Base-by-base conservation (phyloP, 805 yeast species). In the Blastobotrys attinorum region DNA sequence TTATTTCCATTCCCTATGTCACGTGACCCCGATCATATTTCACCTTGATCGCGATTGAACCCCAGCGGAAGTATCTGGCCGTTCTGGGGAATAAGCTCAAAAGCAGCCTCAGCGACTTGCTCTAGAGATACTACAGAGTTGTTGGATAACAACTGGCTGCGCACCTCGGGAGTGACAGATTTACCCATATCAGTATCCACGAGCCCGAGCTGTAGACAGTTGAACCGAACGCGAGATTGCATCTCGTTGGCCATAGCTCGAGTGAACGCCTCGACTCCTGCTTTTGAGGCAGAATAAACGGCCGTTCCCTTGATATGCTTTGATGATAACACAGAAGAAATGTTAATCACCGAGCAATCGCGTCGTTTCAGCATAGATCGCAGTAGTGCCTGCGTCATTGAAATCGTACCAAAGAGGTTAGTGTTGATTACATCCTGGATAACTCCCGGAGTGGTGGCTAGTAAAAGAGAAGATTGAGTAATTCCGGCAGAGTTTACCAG, bases 221-320 rank as follows among this genome's bases (percentile, higher is more conserved):
- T 83, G 35, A 81, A 81, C 31, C 85, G 60, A 2, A 86, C 69
- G 29, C 63, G 59, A 0, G 76, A 61, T 11, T 70, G 71, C 47
- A 82, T 56, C 51, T 86, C 96, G 0, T 59, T 52, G 0, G 89
- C 82, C 27, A 83, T 57, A 0, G 80, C 59, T 37, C 66, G 61
- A 0, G 87, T 73, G 52, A 85, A 77, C 2, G 81, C 81, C 39
- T 73, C 62, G 2, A 86, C 54, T 0, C 87, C 95, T 0, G 81
- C 79, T 56, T 86, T 86, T 42, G 82, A 66, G 0, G 88, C 83
- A 0, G 81, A 65, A 52, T 86, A 86, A 0, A 79, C 79, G 0
- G 77, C 49, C 0, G 87, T 71, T 1, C 94, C 94, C 6, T 51
- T 46, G 13, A 41, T 22, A 1, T 70, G 73, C 0, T 69, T 63